Percentiles rank a stretch among this genome's conserved stretches.
Evolutionary conservation across 2,329 filamentous ascomycete species (phyloP).

Genomic region (Epichloe bromicola): DNA sequence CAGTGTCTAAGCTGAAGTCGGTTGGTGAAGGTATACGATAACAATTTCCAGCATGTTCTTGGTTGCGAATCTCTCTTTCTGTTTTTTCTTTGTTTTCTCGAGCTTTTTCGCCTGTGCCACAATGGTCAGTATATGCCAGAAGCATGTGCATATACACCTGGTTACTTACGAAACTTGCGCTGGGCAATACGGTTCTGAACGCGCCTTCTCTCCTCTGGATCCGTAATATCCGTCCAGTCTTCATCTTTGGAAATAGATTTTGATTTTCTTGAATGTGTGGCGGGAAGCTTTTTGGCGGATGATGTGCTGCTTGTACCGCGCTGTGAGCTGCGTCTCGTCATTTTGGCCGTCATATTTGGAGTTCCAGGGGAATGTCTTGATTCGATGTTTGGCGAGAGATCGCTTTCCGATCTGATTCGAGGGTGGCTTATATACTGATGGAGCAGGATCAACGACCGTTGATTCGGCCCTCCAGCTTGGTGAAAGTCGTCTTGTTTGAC

Average conservation of each 20-base stretch:
- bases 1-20: slow-evolving; percentile 37
- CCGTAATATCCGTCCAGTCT: slow-evolving; percentile 57
- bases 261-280: slow-evolving; percentile 21
- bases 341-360: slow-evolving; percentile 2
- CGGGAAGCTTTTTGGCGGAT: slow-evolving; percentile 15
- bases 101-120: slow-evolving; percentile 49
- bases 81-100: slow-evolving; percentile 53
- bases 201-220: slow-evolving; percentile 57
- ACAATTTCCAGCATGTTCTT: slow-evolving; percentile 47
- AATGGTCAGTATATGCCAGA: slow-evolving; percentile 4
- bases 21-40: slow-evolving; percentile 48
- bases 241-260: slow-evolving; percentile 35
- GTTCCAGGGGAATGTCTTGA: not conserved
- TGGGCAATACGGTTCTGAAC: slow-evolving; percentile 69
- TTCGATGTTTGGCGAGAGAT: not conserved
- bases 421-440: not conserved
- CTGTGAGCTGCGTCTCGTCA: slow-evolving; percentile 12
- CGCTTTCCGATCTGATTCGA: not conserved
- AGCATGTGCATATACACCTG: not conserved
- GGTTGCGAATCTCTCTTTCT: slow-evolving; percentile 51
- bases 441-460: too few species aligned
- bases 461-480: too few species aligned
- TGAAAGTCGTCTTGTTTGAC: too few species aligned
- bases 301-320: slow-evolving; percentile 5
- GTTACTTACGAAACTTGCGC: slow-evolving; percentile 55